Evolutionary conservation across 2,329 filamentous ascomycete genomes (phyloP).

Genomic region (Alternaria angustiovoidea): DNA sequence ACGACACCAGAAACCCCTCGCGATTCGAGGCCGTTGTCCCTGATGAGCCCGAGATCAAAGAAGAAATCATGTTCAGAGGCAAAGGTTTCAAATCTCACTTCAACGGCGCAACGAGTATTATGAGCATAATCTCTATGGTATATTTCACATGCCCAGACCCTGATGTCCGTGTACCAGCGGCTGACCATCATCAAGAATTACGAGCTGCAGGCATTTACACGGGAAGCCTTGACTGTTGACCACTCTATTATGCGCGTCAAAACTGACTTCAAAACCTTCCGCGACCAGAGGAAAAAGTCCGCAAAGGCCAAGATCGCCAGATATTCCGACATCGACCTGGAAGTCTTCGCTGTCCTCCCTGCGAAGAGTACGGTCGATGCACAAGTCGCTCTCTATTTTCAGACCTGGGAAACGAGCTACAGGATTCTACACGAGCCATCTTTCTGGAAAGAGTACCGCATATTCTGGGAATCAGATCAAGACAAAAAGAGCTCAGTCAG

Average conservation of each 20-base stretch:
- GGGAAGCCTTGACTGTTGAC: conserved; percentile 40
- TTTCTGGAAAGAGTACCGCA: conserved; percentile 61
- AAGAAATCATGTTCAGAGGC: conserved; percentile 54
- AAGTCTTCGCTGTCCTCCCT: conserved; percentile 51
- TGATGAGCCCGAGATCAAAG: conserved; percentile 31
- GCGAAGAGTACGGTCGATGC: conserved; percentile 50
- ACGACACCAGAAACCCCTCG: conserved; percentile 25
- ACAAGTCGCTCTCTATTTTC: conserved; percentile 59
- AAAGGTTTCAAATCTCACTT: conserved; percentile 57
- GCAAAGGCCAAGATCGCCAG: conserved; percentile 31
- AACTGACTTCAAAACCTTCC: conserved; percentile 45
- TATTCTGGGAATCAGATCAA: conserved; percentile 54
- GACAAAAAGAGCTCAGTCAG: conserved; percentile 34
- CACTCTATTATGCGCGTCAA: conserved; percentile 41
- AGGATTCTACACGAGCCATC: conserved; percentile 63
- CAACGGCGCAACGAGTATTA: conserved; percentile 53
- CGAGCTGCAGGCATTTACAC: conserved; percentile 47
- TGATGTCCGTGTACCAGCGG: neutral
- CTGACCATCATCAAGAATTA: conserved; percentile 40
- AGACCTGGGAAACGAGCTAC: conserved; percentile 60
- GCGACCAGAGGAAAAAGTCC: conserved; percentile 38
- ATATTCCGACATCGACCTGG: conserved; percentile 34
- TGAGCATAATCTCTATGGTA: conserved; percentile 48
- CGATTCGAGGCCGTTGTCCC: conserved; percentile 22
- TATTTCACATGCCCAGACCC: neutral